Base-by-base conservation (phyloP, 148 eudicot species). In the Simmondsia chinensis region DNA sequence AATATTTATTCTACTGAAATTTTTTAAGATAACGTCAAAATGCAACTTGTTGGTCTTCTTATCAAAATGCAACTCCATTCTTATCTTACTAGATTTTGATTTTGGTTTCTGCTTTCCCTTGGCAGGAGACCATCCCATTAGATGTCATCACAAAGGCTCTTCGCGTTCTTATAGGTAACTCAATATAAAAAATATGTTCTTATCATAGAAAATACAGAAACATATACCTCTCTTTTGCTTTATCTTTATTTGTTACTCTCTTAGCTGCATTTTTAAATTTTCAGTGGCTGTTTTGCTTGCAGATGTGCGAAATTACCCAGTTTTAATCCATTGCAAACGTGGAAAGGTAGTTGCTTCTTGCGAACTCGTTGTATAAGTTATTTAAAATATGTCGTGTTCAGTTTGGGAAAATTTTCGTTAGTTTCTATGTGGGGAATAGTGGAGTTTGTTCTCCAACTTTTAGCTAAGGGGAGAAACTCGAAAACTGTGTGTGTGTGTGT, bases 321-420 rank as follows among this genome's bases (percentile, higher is more conserved):
- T 77, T 30, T 61, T 85, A 45, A 85, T 85, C 38, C 95, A 85
- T 30, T 85, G 95, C 77, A 85, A 72, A 52, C 86, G 95, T 22
- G 89, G 95, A 56, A 85, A 85, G 85, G 95, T 85, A 68, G n/a
- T n/a, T n/a, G n/a, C n/a, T n/a, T n/a, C n/a, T n/a, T n/a, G n/a
- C n/a, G n/a, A n/a, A n/a, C n/a, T n/a, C n/a, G n/a, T n/a, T n/a
- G n/a, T n/a, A n/a, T n/a, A n/a, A n/a, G n/a, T n/a, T n/a, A n/a
- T n/a, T n/a, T n/a, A n/a, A n/a, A n/a, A n/a, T n/a, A 11, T 36
- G 40, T 11, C 8, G 18, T 36, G 14, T 36, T 36, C 40, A 20
- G 12, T 21, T n/a, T 10, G 2, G 27, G 2, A 9, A 2, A 3
- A 9, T 2, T 3, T 23, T 9, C 15, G 9, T 11, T 41, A 7